Evolutionary conservation across 1,284 basidiomycete genomes (phyloP), one percentile per base, ranked within the genome.

Genomic region (Malassezia restricta): DNA sequence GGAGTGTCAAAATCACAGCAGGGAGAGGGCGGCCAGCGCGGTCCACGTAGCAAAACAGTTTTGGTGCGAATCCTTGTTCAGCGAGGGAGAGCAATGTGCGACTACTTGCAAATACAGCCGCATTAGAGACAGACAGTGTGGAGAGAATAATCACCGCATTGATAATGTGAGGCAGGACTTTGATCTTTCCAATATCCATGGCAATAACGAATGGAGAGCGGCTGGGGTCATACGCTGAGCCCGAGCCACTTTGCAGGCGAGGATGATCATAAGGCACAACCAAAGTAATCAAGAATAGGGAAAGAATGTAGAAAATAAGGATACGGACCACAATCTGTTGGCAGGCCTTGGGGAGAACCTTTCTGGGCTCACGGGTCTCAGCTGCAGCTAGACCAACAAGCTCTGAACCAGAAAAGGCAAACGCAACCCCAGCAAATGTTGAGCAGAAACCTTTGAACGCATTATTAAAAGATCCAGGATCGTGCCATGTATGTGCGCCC

Each of bases 311-410:
- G 71, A 79, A 76, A 53, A 78, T 45, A 50, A 76, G 73, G 55
- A 79, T 75, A 59, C 77, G 76, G 65, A 71, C 69, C 57, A 75
- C 70, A 35, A 75, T 70, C 47, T 74, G 71, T 71, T 78, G 78
- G 68, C 76, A 75, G 39, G 78, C 78, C 42, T 70, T 71, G 7
- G 77, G 77, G 44, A 79, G 69, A 40, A 74, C 72, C 61, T 75
- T 76, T 49, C 76, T 66, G 7, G 77, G 76, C 66, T 78, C 75
- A 51, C 71, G 69, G 3, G 77, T 77, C 78, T 84, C 54, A 81
- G 85, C 61, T 76, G 78, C 68, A 76, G 81, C 58, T 76, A 81
- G 57, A 83, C 83, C 83, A 78, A 85, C 43, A 80, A 88, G 58
- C 57, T 71, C 60, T 11, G 64, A 74, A 41, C 74, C 66, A 8